Evolutionary conservation across 2,329 filamentous ascomycete species (phyloP), one percentile per base, ranked within the genome.

Genomic region (Diaporthe citri): DNA sequence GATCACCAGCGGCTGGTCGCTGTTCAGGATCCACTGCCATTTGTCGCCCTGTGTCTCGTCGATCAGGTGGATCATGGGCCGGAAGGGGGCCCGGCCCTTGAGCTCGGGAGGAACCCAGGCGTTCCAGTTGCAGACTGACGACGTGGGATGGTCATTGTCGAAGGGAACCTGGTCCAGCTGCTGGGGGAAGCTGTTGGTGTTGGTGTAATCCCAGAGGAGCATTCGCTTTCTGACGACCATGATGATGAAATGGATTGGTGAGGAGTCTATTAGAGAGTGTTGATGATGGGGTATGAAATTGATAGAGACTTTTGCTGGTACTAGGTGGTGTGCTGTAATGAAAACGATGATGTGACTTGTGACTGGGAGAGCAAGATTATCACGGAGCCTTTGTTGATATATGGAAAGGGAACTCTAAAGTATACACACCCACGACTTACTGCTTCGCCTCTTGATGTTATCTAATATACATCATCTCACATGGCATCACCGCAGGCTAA

Each of bases 141-240:
- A 78, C 17, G 34, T 86, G 79, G 34, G 82, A 82, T 39, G 52
- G 17, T 56, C 28, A 8, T 56, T 56, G 28, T 56, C 52, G 13
- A 56, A 17, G 13, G 36, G 51, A 10, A 59, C 52, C 25, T 34
- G n/a, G 8, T 56, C 52, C 13, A 56, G 7, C 52, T 56, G 52
- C 28, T 72, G 36, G 20, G 75, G 73, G 39, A 81, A 84, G 46
- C 82, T 81, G 60, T 86, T 76, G 1, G 83, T 82, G 77, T 84
- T 84, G 56, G 84, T 85, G 82, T 81, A 86, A 77, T 86, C 85
- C 85, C 85, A 86, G 51, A 86, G 81, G 56, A 86, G 81, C 77
- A 82, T 82, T 10, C 84, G 80, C 77, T 86, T 86, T 25, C 28
- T 56, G 28, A 56, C 31, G 7, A 56, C 52, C 52, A 56, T 56